Percentiles rank a stretch among this genome's conserved stretches.
phyloP scores from a whole-genome alignment of 768 basidiomycete genomes.

The Clathrus columnatus region DNA sequence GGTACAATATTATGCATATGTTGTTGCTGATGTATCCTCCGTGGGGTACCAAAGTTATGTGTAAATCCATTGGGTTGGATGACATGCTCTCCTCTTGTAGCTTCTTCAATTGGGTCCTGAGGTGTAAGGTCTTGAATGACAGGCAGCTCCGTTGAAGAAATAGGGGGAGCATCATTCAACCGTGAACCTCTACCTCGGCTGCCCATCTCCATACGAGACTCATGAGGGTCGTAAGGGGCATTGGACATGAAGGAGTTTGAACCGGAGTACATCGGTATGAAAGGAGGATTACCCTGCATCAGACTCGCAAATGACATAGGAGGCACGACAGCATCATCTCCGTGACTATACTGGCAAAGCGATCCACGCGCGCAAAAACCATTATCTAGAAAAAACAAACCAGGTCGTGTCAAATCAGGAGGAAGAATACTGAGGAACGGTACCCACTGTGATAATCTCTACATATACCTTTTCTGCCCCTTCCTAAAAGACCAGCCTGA shows the following conservation, averaged over 20 bases:
- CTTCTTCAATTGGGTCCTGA: slow-evolving; percentile 7
- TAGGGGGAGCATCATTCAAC: slow-evolving; percentile 21
- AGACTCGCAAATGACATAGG: slow-evolving; percentile 30
- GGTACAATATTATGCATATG: not conserved
- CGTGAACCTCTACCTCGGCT: slow-evolving; percentile 34
- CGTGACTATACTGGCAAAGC: slow-evolving; percentile 88
- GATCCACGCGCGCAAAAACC: slow-evolving; percentile 88
- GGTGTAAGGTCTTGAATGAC: slow-evolving; percentile 82
- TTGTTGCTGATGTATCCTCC: not conserved
- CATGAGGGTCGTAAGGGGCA: slow-evolving; percentile 66
- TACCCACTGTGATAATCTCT: slow-evolving; percentile 87
- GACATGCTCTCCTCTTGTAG: not conserved
- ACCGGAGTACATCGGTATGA: slow-evolving; percentile 61
- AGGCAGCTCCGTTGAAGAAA: slow-evolving; percentile 61
- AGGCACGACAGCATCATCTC: slow-evolving; percentile 77
- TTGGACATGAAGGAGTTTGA: slow-evolving; percentile 43
- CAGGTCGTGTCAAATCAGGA: slow-evolving; percentile 10
- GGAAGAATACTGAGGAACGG: not conserved
- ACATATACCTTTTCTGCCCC: slow-evolving; percentile 54
- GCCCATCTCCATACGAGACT: slow-evolving; percentile 75
- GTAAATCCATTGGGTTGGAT: slow-evolving; percentile 9
- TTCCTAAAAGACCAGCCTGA: slow-evolving; percentile 3
- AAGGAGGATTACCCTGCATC: slow-evolving; percentile 40
- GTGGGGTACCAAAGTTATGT: slow-evolving; percentile 7
- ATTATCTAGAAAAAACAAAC: slow-evolving; percentile 46